Evolutionary conservation across 2,329 filamentous ascomycete genomes (phyloP).

Genomic region (Trichoderma sp.): DNA sequence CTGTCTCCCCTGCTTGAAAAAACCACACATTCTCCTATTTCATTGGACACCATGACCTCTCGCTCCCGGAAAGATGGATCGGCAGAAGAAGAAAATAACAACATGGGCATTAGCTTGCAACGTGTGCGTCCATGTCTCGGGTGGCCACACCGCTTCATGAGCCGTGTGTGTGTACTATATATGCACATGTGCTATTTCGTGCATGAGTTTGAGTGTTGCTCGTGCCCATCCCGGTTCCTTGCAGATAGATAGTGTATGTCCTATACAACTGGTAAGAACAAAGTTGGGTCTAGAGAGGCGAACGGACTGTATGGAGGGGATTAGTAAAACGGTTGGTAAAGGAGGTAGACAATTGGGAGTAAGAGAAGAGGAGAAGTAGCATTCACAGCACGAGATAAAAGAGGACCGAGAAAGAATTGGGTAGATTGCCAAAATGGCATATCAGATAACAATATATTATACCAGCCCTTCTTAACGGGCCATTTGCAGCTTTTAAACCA

Average conservation of each 20-base stretch:
- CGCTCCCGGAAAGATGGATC: background rate
- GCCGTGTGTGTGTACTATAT: background rate
- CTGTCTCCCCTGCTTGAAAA: background rate
- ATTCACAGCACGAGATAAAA: background rate
- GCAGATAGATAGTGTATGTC: background rate
- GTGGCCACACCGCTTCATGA: background rate
- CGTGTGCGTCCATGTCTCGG: background rate
- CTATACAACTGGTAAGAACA: background rate
- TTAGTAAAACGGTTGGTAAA: background rate
- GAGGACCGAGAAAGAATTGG: background rate
- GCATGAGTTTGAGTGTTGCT: background rate
- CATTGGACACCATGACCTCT: background rate
- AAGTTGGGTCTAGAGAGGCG: background rate
- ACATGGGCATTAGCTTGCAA: background rate
- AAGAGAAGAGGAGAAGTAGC: background rate
- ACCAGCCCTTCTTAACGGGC: background rate
- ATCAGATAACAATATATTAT: conserved; percentile 2
- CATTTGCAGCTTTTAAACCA: background rate
- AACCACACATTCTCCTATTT: background rate
- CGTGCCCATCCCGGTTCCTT: background rate
- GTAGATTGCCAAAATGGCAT: background rate
- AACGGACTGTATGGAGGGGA: background rate
- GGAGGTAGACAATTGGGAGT: background rate
- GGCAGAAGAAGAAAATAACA: background rate
- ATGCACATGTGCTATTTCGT: background rate